Conservation (phyloP, 306 rosid species). For the Castanopsis chinensis region DNA sequence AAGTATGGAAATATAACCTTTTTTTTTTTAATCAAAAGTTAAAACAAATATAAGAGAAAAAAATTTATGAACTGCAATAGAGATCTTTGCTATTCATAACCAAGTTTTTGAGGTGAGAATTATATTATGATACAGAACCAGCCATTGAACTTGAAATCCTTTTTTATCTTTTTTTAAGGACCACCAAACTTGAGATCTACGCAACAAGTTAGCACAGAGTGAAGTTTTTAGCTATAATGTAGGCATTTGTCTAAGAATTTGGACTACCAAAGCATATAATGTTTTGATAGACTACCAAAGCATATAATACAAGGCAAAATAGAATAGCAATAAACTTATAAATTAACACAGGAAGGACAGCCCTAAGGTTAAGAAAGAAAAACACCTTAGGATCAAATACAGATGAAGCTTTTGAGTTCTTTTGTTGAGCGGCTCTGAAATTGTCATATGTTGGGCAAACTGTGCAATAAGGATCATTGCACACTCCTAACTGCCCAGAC, state of each 20-base stretch:
- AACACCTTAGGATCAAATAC: constrained; percentile 60
- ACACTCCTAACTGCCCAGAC: constrained; percentile 89
- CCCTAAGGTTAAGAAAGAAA: constrained; percentile 26
- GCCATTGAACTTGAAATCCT: constrained; percentile 1
- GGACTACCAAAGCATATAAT: neutral
- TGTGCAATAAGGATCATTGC: constrained; percentile 89
- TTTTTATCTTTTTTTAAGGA: too few species aligned
- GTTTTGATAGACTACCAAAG: neutral
- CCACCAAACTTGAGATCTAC: neutral
- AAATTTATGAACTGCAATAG: neutral
- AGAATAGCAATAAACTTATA: constrained; percentile 5
- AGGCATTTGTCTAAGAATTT: neutral
- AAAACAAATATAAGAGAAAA: neutral
- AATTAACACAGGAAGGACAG: neutral
- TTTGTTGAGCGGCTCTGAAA: constrained; percentile 41
- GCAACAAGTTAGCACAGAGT: neutral
- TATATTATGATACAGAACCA: neutral
- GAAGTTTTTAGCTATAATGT: neutral
- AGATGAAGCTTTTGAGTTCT: constrained; percentile 31
- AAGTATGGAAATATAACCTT: neutral
- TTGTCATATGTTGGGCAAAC: constrained; percentile 74
- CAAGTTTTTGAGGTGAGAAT: neutral
- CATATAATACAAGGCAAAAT: constrained; percentile 4
- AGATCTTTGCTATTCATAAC: neutral
- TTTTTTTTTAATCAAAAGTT: neutral